Evolutionary conservation across 108 stramenopile species (phyloP), one percentile per base, ranked within the genome.

Genomic region (Nannochloropsis salina): DNA sequence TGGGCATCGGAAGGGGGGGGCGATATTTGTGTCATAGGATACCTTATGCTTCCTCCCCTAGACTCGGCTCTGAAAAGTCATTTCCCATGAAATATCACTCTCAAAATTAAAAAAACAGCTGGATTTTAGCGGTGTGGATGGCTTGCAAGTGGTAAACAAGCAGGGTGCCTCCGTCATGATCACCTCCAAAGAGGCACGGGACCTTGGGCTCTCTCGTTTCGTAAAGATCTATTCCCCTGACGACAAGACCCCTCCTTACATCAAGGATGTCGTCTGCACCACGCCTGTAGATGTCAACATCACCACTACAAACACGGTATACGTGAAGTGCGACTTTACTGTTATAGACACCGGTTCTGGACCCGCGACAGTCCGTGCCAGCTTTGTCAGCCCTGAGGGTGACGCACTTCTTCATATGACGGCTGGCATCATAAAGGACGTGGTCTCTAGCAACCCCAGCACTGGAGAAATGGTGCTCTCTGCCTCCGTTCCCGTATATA

Each of bases 121-220:
- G 2, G 61, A 74, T n/a, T 74, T 74, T n/a, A 74, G 61, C 61
- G 61, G 61, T n/a, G 61, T 74, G 61, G 61, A 74, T 15, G 61
- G 61, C 61, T n/a, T 74, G 61, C 20, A 74, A 74, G 61, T 74
- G 8, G 61, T 74, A n/a, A 74, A 74, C 61, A 74, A 74, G 61
- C 15, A 74, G 61, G 61, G 61, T 15, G 61, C 15, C 61, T n/a
- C 15, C 20, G n/a, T 74, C 61, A 74, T 74, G 61, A n/a, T 74
- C 61, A 74, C 61, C 61, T 74, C 61, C 61, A 74, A 74, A n/a
- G 61, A 74, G n/a, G 61, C 61, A n/a, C 15, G n/a, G n/a, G 61
- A 74, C 61, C n/a, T 74, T 15, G 61, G 61, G 20, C 61, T 74
- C 61, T 74, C 61, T 8, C 61, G 61, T 8, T 74, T 74, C 8